These are phyloP conservation scores for Coemansia sp. DNA, from an alignment of 192 early-diverging fungal species.

Conservation along the genomic window DNA sequence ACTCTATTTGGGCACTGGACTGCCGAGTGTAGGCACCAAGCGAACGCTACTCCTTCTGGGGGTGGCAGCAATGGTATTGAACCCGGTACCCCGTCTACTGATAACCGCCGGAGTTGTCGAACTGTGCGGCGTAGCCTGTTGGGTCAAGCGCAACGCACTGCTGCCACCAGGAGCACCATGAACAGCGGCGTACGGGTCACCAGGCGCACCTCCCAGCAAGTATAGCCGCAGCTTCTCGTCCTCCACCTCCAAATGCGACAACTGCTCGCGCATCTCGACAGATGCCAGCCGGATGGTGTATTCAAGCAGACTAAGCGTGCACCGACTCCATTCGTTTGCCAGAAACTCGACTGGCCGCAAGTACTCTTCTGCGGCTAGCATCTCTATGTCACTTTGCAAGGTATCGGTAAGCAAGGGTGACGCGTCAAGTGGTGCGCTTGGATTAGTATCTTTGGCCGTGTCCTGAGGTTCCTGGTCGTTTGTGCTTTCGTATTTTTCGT, in stretches of 20 bases:
- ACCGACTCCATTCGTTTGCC: slow-evolving; percentile 34
- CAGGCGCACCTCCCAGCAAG: slow-evolving; percentile 24
- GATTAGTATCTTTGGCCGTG: too few relatives aligned
- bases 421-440: too few relatives aligned
- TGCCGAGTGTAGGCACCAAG: too few relatives aligned
- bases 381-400: too few relatives aligned
- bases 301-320: slow-evolving; percentile 65
- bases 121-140: not conserved
- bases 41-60: not conserved
- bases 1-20: too few relatives aligned
- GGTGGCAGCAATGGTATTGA: not conserved
- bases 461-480: not conserved
- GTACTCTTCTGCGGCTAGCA: slow-evolving; percentile 10
- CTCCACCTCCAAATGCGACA: slow-evolving; percentile 62
- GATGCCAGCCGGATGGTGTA: slow-evolving; percentile 58
- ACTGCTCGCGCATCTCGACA: slow-evolving; percentile 67
- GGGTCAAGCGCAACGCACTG: not conserved
- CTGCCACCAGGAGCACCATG: not conserved
- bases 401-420: too few relatives aligned
- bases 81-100: not conserved
- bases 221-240: slow-evolving; percentile 73
- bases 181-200: not conserved
- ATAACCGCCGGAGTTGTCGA: not conserved
- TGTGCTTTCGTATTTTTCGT: too few relatives aligned
- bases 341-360: slow-evolving; percentile 32